These are phyloP conservation scores for Fusarium torulosum DNA, from an alignment of 2,329 filamentous ascomycete species.

Conservation along the genomic window DNA sequence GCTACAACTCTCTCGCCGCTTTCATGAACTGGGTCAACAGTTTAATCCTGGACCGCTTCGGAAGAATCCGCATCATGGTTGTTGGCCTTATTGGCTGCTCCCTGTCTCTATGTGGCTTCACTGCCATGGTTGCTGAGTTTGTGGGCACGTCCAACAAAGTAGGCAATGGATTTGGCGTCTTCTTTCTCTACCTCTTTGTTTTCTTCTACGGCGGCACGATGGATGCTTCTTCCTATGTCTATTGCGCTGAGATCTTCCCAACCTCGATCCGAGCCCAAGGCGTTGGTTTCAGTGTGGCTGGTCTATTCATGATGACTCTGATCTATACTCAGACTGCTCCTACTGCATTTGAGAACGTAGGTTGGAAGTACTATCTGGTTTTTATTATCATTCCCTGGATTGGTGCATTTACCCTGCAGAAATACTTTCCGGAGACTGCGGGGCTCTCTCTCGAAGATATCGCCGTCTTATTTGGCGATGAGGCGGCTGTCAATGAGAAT, in stretches of 20 bases:
- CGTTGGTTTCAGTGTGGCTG: slow-evolving; percentile 64
- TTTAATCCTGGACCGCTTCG: too few species aligned
- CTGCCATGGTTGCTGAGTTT: slow-evolving; percentile 53
- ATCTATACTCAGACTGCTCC: slow-evolving; percentile 60
- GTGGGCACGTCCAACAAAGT: slow-evolving; percentile 54
- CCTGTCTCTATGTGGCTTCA: slow-evolving; percentile 51
- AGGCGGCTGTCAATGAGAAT: too few species aligned
- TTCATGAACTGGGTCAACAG: slow-evolving; percentile 52
- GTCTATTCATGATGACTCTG: slow-evolving; percentile 60
- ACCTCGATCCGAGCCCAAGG: slow-evolving; percentile 64
- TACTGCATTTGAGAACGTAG: slow-evolving; percentile 55
- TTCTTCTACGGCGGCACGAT: too few species aligned
- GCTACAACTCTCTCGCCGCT: slow-evolving; percentile 61
- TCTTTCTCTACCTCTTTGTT: slow-evolving; percentile 55
- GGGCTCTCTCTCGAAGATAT: slow-evolving; percentile 58
- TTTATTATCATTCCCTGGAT: slow-evolving; percentile 57
- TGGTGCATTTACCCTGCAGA: slow-evolving; percentile 47
- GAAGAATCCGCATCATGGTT: slow-evolving; percentile 51
- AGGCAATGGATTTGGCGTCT: slow-evolving; percentile 56
- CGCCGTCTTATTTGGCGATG: slow-evolving; percentile 58
- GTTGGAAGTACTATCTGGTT: slow-evolving; percentile 64
- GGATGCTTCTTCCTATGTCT: slow-evolving; percentile 56
- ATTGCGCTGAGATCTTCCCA: slow-evolving; percentile 55
- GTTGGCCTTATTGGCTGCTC: slow-evolving; percentile 56
- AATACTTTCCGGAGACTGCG: slow-evolving; percentile 50